Base-by-base conservation (phyloP, 192 early-diverging fungal genomes). In the Neocallimastix lanati region DNA sequence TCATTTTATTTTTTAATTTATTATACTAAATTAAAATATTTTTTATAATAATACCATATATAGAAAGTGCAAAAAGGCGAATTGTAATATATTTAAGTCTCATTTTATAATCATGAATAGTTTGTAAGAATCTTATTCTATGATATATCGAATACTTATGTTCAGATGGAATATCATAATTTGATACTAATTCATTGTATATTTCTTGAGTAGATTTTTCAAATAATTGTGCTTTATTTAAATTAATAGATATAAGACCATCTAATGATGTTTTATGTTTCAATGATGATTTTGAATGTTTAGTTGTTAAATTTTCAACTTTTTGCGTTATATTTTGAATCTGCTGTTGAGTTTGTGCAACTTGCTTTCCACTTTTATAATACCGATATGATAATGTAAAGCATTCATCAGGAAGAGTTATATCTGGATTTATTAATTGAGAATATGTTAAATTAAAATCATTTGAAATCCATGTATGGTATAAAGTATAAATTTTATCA, bases 51-150 rank as follows among this genome's bases (percentile, higher is more conserved):
- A 83, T 91, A 87, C 92, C 90, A 84, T 93, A 89, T 13, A 96
- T 89, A 28, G 92, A 86, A 50, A 96, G 89, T 0, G 95, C 92
- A 77, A 94, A 83, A 28, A 97, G 86, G 16, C 96, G 92, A 80
- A 92, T 91, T 29, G 86, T 83, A 80, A 96, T 81, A 18, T 96
- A 85, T 77, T 87, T 82, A 28, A 84, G 84, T 30, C 96, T 86
- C 37, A 84, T 80, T 0, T 83, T 81, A 28, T 83, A 85, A 78
- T 87, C 80, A 35, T 27, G 80, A 80, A 91, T 88, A 77, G 82
- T 86, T 35, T 88, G 88, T 9, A 93, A 93, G 76, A 96, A 89
- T 28, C 93, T 87, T 77, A 96, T 92, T 29, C 91, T 89, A 67
- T 67, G 50, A 67, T 67, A 67, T n/a, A 67, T 67, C 9, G 50